phyloP scores from a whole-genome alignment of 2,329 filamentous ascomycete species.

The Cladosporium sp. region DNA sequence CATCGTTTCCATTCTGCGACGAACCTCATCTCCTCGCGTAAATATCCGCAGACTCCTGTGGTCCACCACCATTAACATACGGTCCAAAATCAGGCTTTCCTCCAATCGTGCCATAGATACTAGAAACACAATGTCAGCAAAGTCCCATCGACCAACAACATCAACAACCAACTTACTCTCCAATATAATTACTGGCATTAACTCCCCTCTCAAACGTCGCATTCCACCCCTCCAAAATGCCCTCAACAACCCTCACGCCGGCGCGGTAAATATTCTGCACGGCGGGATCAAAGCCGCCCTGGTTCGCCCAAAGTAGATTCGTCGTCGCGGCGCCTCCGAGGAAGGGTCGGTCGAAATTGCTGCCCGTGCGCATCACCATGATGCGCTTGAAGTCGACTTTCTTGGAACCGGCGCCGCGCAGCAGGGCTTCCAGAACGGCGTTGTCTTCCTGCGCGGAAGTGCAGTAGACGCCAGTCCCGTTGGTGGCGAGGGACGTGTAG shows the following conservation, averaged over 20 bases:
- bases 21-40: not conserved
- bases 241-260: slow-evolving; percentile 61
- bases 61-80: not conserved
- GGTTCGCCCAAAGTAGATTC: slow-evolving; percentile 57
- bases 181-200: slow-evolving; percentile 58
- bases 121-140: not conserved
- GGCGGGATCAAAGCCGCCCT: slow-evolving; percentile 61
- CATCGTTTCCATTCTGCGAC: too few species aligned
- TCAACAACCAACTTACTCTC: slow-evolving; percentile 6
- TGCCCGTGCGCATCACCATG: slow-evolving; percentile 65
- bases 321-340: slow-evolving; percentile 52
- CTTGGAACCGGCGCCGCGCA: slow-evolving; percentile 55
- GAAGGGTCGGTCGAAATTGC: slow-evolving; percentile 68
- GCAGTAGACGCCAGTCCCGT: slow-evolving; percentile 65
- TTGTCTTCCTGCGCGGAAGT: slow-evolving; percentile 71
- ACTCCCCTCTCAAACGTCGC: slow-evolving; percentile 55
- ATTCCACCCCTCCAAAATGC: slow-evolving; percentile 60
- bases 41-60: not conserved
- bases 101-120: slow-evolving; percentile 63
- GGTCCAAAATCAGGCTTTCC: slow-evolving; percentile 35
- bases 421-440: slow-evolving; percentile 61
- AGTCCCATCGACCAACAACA: not conserved
- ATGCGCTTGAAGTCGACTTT: slow-evolving; percentile 63
- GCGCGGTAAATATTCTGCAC: slow-evolving; percentile 64
- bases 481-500: slow-evolving; percentile 61